phyloP scores from a whole-genome alignment of 2,329 filamentous ascomycete genomes.

The Dendrostoma leiphaemia region DNA sequence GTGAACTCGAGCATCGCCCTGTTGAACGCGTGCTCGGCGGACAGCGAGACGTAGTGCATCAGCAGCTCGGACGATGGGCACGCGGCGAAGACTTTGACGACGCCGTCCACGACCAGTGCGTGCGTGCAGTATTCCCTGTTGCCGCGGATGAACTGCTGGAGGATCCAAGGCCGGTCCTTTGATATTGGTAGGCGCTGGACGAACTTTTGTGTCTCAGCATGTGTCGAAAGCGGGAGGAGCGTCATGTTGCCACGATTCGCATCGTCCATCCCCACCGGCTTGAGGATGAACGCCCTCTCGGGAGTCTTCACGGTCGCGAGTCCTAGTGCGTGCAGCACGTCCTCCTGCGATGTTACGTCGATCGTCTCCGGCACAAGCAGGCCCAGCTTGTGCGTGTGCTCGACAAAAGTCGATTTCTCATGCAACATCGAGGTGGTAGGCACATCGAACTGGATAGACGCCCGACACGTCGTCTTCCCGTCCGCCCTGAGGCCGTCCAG shows the following conservation, averaged over 20 bases:
- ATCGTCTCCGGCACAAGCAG: constrained; percentile 53
- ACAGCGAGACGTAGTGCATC: constrained; percentile 65
- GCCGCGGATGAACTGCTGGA: constrained; percentile 64
- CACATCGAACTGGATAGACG: constrained; percentile 61
- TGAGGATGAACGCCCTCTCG: constrained; percentile 59
- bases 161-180: constrained; percentile 55
- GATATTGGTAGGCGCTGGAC: constrained; percentile 55
- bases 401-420: constrained; percentile 64
- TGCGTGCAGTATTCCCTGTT: constrained; percentile 71
- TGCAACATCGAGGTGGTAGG: constrained; percentile 57
- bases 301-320: constrained; percentile 22
- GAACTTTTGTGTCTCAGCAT: constrained; percentile 50
- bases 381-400: constrained; percentile 51
- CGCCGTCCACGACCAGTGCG: constrained; percentile 62
- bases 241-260: constrained; percentile 60
- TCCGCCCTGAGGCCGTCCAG: constrained; percentile 52
- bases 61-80: constrained; percentile 61
- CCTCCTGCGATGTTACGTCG: constrained; percentile 50
- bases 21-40: constrained; percentile 50
- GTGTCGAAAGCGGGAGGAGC: constrained; percentile 55
- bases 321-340: constrained; percentile 53
- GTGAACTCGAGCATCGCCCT: constrained; percentile 66
- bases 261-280: constrained; percentile 63
- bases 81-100: constrained; percentile 64
- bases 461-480: constrained; percentile 37